Evolutionary conservation across 1,139 yeast genomes (phyloP), one percentile per base, ranked within the genome.

Genomic region (Debaryomyces udenii): DNA sequence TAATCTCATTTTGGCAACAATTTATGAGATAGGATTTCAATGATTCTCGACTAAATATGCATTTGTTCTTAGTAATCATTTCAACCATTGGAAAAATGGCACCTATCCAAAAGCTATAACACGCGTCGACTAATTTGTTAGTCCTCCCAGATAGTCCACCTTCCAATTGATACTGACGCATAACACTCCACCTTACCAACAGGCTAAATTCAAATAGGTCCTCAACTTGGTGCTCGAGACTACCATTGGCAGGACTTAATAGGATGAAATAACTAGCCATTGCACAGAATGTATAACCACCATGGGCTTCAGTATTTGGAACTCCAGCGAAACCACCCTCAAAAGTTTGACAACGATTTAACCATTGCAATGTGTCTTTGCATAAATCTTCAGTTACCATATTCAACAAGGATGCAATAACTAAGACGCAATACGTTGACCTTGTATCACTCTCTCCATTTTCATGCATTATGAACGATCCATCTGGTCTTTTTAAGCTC

Each of bases 101-200:
- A 1, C 99, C 99, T 2, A 91, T 84, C 99, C 99, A 93, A 60
- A 86, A 94, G 55, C 91, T 81, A 61, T 94, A 94, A 61, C 99
- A 94, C 0, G 96, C 96, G 61, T 94, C 99, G 1, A 93, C 98
- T 31, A 94, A 72, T 61, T 94, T 94, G 59, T 93, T 91, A 0
- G 96, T 80, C 42, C 99, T 76, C 0, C 99, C 99, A 7, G 83
- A 76, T 35, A 91, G 76, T 0, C 98, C 97, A 6, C 95, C 96
- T 57, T 90, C 97, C 6, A 80, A 61, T 26, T 68, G 68, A 44
- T 74, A 68, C 57, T 93, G 99, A 31, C 96, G 76, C 16, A 75
- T 66, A 4, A 75, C 74, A 3, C 83, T 68, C 99, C 99, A 94
- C 39, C 74, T 61, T 2, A 76, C 46, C 26, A 86, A 62, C 5